Base-by-base conservation (phyloP, 2,329 filamentous ascomycete species). In the Botrytis medusae region DNA sequence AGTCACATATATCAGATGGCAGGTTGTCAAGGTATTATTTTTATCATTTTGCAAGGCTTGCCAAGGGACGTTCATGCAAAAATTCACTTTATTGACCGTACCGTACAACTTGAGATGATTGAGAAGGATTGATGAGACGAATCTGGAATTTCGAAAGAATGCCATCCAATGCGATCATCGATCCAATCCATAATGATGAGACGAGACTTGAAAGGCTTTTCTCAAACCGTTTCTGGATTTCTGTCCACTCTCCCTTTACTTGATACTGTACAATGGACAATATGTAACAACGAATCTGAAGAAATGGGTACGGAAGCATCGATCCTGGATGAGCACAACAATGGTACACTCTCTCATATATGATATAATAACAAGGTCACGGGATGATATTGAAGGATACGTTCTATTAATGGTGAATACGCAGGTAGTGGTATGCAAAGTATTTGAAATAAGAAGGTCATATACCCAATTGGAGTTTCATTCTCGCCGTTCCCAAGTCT, bases 111-210 rank as follows among this genome's bases (percentile, higher is more conserved):
- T 54, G 46, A 67, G 63, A 65, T 25, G 44, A 18, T 51, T 25
- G 62, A n/a, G 20, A 34, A 20, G 67, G n/a, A 69, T 46, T 29
- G 51, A 60, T 69, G 67, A 42, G 51, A 61, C 46, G 51, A 34
- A 54, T 37, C 5, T 42, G 42, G 16, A 18, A 44, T 37, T 7
- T 37, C 5, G 34, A 37, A 4, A 37, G 29, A 67, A 37, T 54
- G 46, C 10, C n/a, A 32, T 8, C 20, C 46, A 60, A 69, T 60
- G 20, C 32, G 37, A 34, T 7, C 18, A 69, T 69, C 51, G 46
- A 60, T 61, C 37, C 34, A 37, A 37, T 7, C 34, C 34, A 37
- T 37, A 46, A 60, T 29, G 18, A 46, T 70, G 68, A 70, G 54
- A 70, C 54, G 29, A 44, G 46, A 20, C 51, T 8, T 40, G 32